Percentiles rank a stretch among this genome's conserved stretches.
These are phyloP conservation scores for Sorghum bicolor DNA, from an alignment of 176 grass and related monocot genomes.

Conservation along the genomic window Sorghum_bicolor_NCBIv3 NC_012872.2:67256001-67256500, in stretches of 20 bases:
- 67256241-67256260: neutral
- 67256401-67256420: no score
- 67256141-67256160: neutral
- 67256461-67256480: no score
- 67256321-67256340: neutral
- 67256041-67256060: neutral
- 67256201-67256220: neutral
- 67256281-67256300: neutral
- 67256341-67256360: neutral
- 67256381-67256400: neutral
- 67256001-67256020: conserved; percentile 2
- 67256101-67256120: neutral
- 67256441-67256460: no score
- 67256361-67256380: neutral
- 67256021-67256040: no score
- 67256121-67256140: neutral
- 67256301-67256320: neutral
- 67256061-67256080: neutral
- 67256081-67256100: neutral
- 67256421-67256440: no score
- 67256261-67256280: neutral
- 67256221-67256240: neutral
- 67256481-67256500: no score
- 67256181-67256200: neutral
- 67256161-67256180: neutral